Base-by-base conservation (phyloP, 148 eudicot species). In the Fallopia convolvulus region DNA sequence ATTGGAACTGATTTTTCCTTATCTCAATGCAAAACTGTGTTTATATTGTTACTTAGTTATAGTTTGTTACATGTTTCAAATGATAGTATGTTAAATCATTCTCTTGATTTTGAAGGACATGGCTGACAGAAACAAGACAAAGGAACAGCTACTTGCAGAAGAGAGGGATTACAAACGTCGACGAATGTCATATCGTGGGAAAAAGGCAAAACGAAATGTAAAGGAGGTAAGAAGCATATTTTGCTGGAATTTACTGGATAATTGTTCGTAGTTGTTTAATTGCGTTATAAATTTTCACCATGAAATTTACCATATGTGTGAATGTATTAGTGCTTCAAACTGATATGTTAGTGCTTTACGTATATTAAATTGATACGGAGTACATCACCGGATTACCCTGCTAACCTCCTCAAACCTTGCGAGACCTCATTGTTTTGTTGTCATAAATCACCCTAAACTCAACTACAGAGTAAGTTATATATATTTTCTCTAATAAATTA, bases 111-210 rank as follows among this genome's bases (percentile, higher is more conserved):
- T 23, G n/a, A 82, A 96, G 99, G 94, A 86, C 10, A 73, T 79
- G 60, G 78, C 63, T 80, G 84, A 77, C 78, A 80, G 73, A 77
- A 26, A 73, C 39, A 96, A 91, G 86, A 88, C 98, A 26, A 86
- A 88, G 80, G 99, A 96, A 81, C 97, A 96, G 86, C 82, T 93
- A 74, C 78, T 96, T 79, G 99, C 99, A 76, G 99, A 96, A 87
- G 97, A 93, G 85, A 91, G 99, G 91, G 99, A 96, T 84, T 96
- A 96, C 82, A 96, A 93, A 81, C 94, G 99, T 33, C 86, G 97
- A 55, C 89, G 99, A 84, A 89, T 88, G 92, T 93, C 99, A 44
- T 96, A 93, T 84, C 99, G 99, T 76, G 99, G 99, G 50, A 96
- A 96, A 85, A 96, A 91, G 83, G 75, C 82, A 76, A 95, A 93